A percentile compares a stretch with the other conserved stretches of the same genome.
Conservation (phyloP, 2,329 filamentous ascomycete species). For the Onygenales sp. region DNA sequence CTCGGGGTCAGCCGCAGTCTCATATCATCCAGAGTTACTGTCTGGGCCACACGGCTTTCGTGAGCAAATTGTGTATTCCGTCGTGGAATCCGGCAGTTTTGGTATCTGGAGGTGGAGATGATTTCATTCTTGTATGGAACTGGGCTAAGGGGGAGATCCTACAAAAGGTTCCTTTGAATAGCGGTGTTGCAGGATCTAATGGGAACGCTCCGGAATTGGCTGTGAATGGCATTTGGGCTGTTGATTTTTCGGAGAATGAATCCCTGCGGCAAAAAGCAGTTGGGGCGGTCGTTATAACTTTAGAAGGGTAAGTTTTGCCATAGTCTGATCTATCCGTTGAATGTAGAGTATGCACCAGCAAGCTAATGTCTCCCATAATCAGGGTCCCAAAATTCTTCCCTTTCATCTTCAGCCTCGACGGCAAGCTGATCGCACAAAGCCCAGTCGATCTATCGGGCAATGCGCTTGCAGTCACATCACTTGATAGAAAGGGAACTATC, state of each 20-base stretch:
- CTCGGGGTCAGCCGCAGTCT: constrained; percentile 68
- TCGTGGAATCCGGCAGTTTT: constrained; percentile 49
- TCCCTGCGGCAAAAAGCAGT: constrained; percentile 6
- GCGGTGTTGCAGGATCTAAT: not conserved
- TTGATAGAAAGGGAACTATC: constrained; percentile 21
- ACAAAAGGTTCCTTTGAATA: constrained; percentile 19
- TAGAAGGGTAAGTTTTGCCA: constrained; percentile 46
- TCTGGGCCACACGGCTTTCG: constrained; percentile 76
- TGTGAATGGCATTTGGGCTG: constrained; percentile 44
- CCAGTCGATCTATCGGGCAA: constrained; percentile 55
- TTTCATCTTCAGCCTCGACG: constrained; percentile 47
- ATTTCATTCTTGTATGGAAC: constrained; percentile 69
- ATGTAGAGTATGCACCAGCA: not conserved
- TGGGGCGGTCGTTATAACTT: constrained; percentile 39
- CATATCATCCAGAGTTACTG: constrained; percentile 87
- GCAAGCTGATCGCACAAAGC: constrained; percentile 40
- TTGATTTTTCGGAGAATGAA: constrained; percentile 17
- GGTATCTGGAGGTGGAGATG: constrained; percentile 79
- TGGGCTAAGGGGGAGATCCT: constrained; percentile 48
- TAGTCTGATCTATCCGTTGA: not conserved
- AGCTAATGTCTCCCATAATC: constrained; percentile 15
- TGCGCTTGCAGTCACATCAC: constrained; percentile 47
- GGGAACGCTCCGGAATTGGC: constrained; percentile 23
- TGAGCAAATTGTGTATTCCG: constrained; percentile 65
- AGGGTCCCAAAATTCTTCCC: constrained; percentile 58